Evolutionary conservation across 1,139 yeast genomes (phyloP).

Genomic region (Komagataea norvegica): DNA sequence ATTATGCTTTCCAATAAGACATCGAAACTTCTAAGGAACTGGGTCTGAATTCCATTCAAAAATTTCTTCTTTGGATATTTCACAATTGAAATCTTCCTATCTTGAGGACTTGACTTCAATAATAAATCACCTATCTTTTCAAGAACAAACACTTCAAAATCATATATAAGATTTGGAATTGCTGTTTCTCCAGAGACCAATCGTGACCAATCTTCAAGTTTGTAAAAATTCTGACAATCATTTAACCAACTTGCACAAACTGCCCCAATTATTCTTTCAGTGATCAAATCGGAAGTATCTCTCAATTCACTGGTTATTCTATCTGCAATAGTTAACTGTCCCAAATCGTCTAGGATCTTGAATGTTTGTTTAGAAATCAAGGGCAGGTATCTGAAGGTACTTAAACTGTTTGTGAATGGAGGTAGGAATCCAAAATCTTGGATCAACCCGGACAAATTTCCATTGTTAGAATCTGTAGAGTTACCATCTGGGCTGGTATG

Average conservation of each 20-base stretch:
- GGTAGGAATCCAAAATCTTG: constrained; percentile 53
- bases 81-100: constrained; percentile 32
- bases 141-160: constrained; percentile 38
- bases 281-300: constrained; percentile 33
- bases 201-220: constrained; percentile 40
- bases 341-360: constrained; percentile 39
- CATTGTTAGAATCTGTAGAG: background rate
- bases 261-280: constrained; percentile 41
- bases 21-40: constrained; percentile 47
- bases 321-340: constrained; percentile 38
- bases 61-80: constrained; percentile 42
- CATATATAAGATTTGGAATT: constrained; percentile 40
- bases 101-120: constrained; percentile 33
- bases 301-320: constrained; percentile 35
- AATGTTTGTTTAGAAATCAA: constrained; percentile 37
- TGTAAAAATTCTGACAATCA: constrained; percentile 41
- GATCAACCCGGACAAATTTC: constrained; percentile 22
- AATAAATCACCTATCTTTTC: constrained; percentile 32
- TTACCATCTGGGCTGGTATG: background rate
- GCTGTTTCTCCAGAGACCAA: constrained; percentile 41
- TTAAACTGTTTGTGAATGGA: constrained; percentile 53
- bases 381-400: constrained; percentile 47
- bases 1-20: constrained; percentile 46
- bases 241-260: constrained; percentile 46
- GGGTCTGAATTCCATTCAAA: constrained; percentile 41